phyloP scores from a whole-genome alignment of 2,329 filamentous ascomycete species.

The Arthroderma sp. region DNA sequence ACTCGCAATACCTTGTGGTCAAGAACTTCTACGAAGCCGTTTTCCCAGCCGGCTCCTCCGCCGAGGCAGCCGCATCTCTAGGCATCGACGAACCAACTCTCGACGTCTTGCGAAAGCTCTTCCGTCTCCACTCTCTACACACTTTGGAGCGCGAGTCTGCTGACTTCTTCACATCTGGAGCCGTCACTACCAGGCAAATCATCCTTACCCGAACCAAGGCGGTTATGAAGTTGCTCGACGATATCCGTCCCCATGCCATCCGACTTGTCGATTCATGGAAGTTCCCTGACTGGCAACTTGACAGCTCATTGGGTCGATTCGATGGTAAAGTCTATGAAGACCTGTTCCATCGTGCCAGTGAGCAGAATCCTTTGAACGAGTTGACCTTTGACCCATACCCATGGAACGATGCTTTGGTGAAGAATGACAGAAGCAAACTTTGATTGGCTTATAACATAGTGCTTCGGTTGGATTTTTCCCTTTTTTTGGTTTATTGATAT shows the following conservation, averaged over 20 bases:
- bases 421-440: constrained; percentile 39
- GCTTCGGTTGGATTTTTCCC: neutral
- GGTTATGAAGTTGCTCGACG: constrained; percentile 57
- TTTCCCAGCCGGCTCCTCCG: constrained; percentile 35
- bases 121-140: constrained; percentile 53
- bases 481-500: neutral
- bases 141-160: constrained; percentile 57
- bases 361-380: constrained; percentile 61
- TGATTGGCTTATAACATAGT: constrained; percentile 14
- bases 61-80: constrained; percentile 39
- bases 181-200: constrained; percentile 61
- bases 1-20: constrained; percentile 65
- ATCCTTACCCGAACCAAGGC: constrained; percentile 54
- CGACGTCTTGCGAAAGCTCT: constrained; percentile 51
- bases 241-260: constrained; percentile 62
- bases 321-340: constrained; percentile 71
- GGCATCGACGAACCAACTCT: constrained; percentile 42
- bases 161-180: constrained; percentile 60
- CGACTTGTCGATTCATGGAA: constrained; percentile 61
- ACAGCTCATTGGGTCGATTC: constrained; percentile 55
- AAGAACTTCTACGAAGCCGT: constrained; percentile 68
- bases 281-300: constrained; percentile 67
- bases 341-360: constrained; percentile 58
- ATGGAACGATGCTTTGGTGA: constrained; percentile 48
- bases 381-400: constrained; percentile 63